Percentiles rank a stretch among this genome's conserved stretches.
Evolutionary conservation across 495 filamentous ascomycete species (phyloP).

Genomic region (Aspergillus haitiensis): DNA sequence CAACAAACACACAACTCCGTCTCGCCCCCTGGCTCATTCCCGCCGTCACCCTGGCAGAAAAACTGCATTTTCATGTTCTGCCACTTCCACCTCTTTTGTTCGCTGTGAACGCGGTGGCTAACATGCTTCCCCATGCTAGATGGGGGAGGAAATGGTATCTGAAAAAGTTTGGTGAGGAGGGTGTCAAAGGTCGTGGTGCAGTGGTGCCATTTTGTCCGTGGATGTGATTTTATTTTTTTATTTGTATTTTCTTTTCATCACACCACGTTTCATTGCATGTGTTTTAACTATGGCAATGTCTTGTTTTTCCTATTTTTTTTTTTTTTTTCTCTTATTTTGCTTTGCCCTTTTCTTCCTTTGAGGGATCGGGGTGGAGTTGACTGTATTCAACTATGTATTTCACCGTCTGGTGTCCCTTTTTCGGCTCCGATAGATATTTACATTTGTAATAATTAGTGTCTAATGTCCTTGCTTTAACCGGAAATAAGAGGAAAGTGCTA

Average conservation of each 20-base stretch:
- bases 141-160: constrained; percentile 86
- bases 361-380: too few species aligned
- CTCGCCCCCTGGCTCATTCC: constrained; percentile 54
- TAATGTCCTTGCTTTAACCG: too few species aligned
- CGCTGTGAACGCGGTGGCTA: constrained; percentile 78
- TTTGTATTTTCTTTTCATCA: neutral
- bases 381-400: too few species aligned
- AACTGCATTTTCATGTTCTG: constrained; percentile 29
- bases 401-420: too few species aligned
- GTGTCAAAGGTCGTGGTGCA: constrained; percentile 72
- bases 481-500: too few species aligned
- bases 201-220: constrained; percentile 71
- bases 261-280: neutral
- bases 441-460: too few species aligned
- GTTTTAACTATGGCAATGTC: too few species aligned
- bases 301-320: too few species aligned
- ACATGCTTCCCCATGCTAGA: constrained; percentile 88
- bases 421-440: too few species aligned
- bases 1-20: constrained; percentile 24
- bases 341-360: too few species aligned
- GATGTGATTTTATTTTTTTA: constrained; percentile 32
- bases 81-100: constrained; percentile 73
- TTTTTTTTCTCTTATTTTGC: too few species aligned
- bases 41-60: constrained; percentile 49
- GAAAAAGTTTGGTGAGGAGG: constrained; percentile 78